Conservation (phyloP, 768 basidiomycete genomes). For the Xanthoconium stramineum region DNA sequence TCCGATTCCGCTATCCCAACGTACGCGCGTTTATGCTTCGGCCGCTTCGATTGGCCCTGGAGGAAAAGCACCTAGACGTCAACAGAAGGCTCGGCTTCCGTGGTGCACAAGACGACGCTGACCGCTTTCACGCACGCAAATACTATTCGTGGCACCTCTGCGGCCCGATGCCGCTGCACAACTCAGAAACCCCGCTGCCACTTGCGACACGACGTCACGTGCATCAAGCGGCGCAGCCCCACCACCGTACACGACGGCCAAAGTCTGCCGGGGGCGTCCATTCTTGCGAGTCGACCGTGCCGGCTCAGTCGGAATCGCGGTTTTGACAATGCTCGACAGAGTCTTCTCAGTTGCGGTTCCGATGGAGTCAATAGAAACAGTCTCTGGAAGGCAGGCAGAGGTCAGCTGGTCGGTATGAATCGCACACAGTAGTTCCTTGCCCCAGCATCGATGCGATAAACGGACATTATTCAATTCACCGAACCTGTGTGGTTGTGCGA, state of each 20-base stretch:
- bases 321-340: neutral
- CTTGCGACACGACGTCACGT: neutral
- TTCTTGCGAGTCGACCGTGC: neutral
- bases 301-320: constrained; percentile 8
- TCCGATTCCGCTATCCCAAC: constrained; percentile 27
- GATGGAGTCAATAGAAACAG: neutral
- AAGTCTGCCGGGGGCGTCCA: neutral
- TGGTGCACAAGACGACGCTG: constrained; percentile 11
- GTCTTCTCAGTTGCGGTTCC: constrained; percentile 9
- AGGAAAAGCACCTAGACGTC: constrained; percentile 11
- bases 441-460: constrained; percentile 5
- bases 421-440: constrained; percentile 2
- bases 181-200: constrained; percentile 8
- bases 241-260: constrained; percentile 1
- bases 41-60: constrained; percentile 23
- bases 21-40: constrained; percentile 6
- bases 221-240: neutral
- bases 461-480: constrained; percentile 17
- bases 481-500: constrained; percentile 10
- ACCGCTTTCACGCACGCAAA: constrained; percentile 2
- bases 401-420: constrained; percentile 6
- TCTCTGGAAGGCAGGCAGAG: neutral
- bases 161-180: neutral
- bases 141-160: constrained; percentile 2
- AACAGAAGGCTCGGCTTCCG: constrained; percentile 6